Base-by-base conservation (phyloP, 228 moss, liverwort and hornwort species). In the Sphagnum fallax region DNA sequence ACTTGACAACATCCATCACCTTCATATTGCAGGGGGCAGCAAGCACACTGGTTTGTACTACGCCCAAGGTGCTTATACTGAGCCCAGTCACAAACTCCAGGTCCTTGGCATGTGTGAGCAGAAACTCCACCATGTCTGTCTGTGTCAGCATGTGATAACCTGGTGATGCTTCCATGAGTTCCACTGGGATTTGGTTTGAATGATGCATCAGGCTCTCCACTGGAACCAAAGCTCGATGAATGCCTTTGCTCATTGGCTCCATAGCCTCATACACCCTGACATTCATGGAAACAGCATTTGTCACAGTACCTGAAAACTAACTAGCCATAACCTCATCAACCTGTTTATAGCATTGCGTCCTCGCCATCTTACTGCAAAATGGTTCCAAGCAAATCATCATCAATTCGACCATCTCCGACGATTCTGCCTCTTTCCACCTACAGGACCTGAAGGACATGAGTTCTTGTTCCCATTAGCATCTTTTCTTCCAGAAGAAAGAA, bases 121-220 rank as follows among this genome's bases (percentile, higher is more conserved):
- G 83, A 65, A 93, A 97, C 66, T 85, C 82, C 69, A 97, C 84
- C 69, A 97, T 70, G 47, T 97, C 96, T 51, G 89, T 93, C 71
- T 96, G 96, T 4, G 92, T 93, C 65, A 96, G 80, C 6, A 96
- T 88, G 65, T 97, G 91, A 79, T 97, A 97, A 14, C 96, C 91
- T 9, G 93, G 77, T 65, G 96, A 97, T 8, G 88, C 71, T 71
- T 97, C 96, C 62, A 72, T 68, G 49, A 87, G 76, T 62, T 93
- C 93, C 8, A 97, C 78, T 15, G 89, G 89, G 4, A 32, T 32
- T 32, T 32, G 32, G 0, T 63, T 52, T 4, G 72, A 73, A 55
- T 87, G 88, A 5, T 80, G 83, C 77, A 83, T 69, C 51, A 78
- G 75, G 70, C 91, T 91, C 51, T 81, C 86, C 0, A 88, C 76